Evolutionary conservation across 2,329 filamentous ascomycete species (phyloP), one percentile per base, ranked within the genome.

Genomic region (Verticillium zaregamsianum): DNA sequence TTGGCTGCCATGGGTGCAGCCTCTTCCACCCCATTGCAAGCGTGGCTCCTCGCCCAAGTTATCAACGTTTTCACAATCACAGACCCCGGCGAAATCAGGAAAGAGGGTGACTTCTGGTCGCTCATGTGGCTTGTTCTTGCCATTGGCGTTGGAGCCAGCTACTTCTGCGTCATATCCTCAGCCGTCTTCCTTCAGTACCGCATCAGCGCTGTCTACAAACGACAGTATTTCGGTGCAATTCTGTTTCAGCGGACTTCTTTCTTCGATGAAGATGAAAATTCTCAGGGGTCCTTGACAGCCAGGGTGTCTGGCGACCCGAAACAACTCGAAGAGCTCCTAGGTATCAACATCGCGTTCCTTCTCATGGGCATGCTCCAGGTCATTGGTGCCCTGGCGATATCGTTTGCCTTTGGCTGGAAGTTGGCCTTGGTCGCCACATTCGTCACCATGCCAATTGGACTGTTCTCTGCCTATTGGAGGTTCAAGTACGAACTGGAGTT

Each of bases 361-460:
- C 80, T 80, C 63, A 84, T 88, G 23, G 86, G 88, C 9, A 69
- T 89, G 25, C 88, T 91, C 70, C 89, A 85, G 57, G 74, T 93
- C 3, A 68, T 86, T 9, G 90, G 89, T 0, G 86, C 84, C 8
- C 74, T 91, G 15, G 77, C 82, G 54, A 89, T 93, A 59, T 82
- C 88, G 1, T 92, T 91, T 68, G 78, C 82, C 4, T 92, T 89
- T 70, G 88, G 89, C 1, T 93, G 91, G 91, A 93, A 92, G 71
- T 79, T 94, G 9, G 86, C 88, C 0, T 75, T 92, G 0, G 87
- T 93, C 0, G 82, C 85, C 0, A 76, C 87, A 9, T 89, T 86
- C 66, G 85, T 90, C 9, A 82, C 83, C 6, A 72, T 84, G 60
- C 84, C 84, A 0, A 69, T 86, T 25, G 76, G 80, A 55, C 65